These are phyloP conservation scores for Kuraishia piskuri DNA, from an alignment of 805 yeast genomes.

Conservation along the genomic window DNA sequence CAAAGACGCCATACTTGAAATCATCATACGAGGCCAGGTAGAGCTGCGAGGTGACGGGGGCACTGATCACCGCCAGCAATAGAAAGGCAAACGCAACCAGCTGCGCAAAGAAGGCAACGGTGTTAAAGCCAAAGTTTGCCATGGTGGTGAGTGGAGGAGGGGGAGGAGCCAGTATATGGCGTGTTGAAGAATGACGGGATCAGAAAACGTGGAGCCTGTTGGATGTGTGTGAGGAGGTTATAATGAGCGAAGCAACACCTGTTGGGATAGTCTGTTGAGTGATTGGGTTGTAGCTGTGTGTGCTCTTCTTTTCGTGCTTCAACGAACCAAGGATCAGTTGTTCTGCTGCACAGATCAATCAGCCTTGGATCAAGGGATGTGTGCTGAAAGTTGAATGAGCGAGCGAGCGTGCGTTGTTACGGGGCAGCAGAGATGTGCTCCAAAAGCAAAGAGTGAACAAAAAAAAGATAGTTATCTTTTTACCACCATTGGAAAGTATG, in stretches of 20 bases:
- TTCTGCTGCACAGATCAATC: not conserved
- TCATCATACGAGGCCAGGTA: slow-evolving; percentile 37
- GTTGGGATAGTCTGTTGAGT: too few species aligned
- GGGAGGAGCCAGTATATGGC: too few species aligned
- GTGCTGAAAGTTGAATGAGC: not conserved
- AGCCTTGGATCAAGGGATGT: too few species aligned
- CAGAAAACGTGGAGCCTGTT: too few species aligned
- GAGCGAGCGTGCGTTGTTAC: not conserved
- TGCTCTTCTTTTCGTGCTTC: too few species aligned
- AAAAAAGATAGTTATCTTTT: too few species aligned
- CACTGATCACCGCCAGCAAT: slow-evolving; percentile 50
- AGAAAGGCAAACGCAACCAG: slow-evolving; percentile 53
- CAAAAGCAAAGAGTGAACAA: not conserved
- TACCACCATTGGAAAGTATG: too few species aligned
- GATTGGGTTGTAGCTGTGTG: too few species aligned
- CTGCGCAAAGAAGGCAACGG: slow-evolving; percentile 32
- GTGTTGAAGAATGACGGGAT: too few species aligned
- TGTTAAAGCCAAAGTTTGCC: slow-evolving; percentile 6
- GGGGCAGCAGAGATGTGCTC: not conserved
- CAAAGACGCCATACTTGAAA: slow-evolving; percentile 55
- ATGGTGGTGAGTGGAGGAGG: not conserved
- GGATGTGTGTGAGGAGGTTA: too few species aligned
- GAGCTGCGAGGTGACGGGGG: slow-evolving; percentile 46
- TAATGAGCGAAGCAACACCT: too few species aligned
- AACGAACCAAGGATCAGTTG: too few species aligned